Base-by-base conservation (phyloP, 148 eudicot genomes). In the Simmondsia chinensis region DNA sequence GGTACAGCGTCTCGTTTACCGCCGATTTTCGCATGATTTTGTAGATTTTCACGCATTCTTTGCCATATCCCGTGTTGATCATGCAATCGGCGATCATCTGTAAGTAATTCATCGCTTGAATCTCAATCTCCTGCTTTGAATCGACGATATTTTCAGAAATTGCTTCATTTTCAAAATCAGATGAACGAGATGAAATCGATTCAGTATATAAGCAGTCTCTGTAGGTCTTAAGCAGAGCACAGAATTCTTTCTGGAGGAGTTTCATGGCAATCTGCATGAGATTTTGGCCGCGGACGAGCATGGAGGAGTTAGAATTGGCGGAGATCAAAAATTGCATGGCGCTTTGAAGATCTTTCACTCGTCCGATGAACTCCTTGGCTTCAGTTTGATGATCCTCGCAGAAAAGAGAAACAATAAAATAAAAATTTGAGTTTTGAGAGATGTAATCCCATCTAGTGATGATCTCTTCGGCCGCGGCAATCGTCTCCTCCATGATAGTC, bases 41-140 rank as follows among this genome's bases (percentile, higher is more conserved):
- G 57, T 76, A 85, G 9, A 91, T 68, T 26, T 63, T 65, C 9
- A 66, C 43, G 31, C 95, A 91, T 37, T 91, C 88, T 49, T 68
- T 79, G 0, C 69, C 73, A 30, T 76, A 82, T 0, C 97, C 97
- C 0, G 73, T 41, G 0, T 50, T 50, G 36, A 91, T 76, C 97
- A 89, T 85, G 20, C 76, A 59, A 21, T 81, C 81, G 0, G 80
- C 93, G 0, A 91, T 81, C 20, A 58, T 9, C 58, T 66, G 79
- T 29, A 91, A 50, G 61, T 78, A 83, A 1, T 54, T 52, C 60
- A 76, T 66, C 4, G 64, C 69, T 0, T 26, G 14, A 2, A 36
- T 48, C 2, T 16, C 24, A 0, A 18, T 25, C 7, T 12, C 20
- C 5, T 27, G 28, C 4, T 7, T 27, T 7, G 36, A 57, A 34